Conservation (phyloP, 2,329 filamentous ascomycete species). For the Onygenales sp. region DNA sequence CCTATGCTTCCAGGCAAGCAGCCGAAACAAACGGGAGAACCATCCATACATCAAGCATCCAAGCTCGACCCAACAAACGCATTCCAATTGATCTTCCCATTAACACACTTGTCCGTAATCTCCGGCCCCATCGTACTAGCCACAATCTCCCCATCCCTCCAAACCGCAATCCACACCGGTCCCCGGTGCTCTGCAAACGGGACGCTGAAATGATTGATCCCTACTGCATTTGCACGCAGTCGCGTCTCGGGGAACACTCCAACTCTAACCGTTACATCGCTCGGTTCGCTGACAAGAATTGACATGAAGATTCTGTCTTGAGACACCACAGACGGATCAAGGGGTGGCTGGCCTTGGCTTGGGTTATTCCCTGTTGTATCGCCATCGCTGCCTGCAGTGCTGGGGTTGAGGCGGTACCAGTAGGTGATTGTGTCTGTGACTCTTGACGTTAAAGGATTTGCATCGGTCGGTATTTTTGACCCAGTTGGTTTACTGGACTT, state of each 20-base stretch:
- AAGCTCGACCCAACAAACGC: slow-evolving; percentile 25
- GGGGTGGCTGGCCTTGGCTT: slow-evolving; percentile 16
- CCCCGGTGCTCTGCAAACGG: slow-evolving; percentile 23
- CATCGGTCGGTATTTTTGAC: slow-evolving; percentile 8
- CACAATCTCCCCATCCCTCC: slow-evolving; percentile 16
- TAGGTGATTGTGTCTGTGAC: slow-evolving; percentile 21
- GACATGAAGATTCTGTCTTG: slow-evolving; percentile 25
- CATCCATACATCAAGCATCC: not conserved
- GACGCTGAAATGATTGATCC: slow-evolving; percentile 24
- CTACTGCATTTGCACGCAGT: slow-evolving; percentile 15
- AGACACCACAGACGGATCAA: slow-evolving; percentile 19
- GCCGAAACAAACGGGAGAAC: too few relatives aligned
- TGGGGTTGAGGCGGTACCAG: slow-evolving; percentile 27
- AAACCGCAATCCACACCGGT: slow-evolving; percentile 18
- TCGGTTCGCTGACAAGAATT: slow-evolving; percentile 17
- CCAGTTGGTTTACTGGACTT: not conserved
- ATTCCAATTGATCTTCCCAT: slow-evolving; percentile 27
- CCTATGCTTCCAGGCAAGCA: too few relatives aligned
- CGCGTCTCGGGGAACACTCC: slow-evolving; percentile 14
- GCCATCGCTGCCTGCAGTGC: slow-evolving; percentile 17
- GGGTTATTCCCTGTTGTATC: slow-evolving; percentile 28
- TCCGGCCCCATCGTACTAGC: slow-evolving; percentile 18
- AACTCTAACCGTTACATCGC: slow-evolving; percentile 21
- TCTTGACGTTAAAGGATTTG: slow-evolving; percentile 8
- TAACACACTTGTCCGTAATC: slow-evolving; percentile 19